Base-by-base conservation (phyloP, 345 rosid species). In the Brassica cretica region DNA sequence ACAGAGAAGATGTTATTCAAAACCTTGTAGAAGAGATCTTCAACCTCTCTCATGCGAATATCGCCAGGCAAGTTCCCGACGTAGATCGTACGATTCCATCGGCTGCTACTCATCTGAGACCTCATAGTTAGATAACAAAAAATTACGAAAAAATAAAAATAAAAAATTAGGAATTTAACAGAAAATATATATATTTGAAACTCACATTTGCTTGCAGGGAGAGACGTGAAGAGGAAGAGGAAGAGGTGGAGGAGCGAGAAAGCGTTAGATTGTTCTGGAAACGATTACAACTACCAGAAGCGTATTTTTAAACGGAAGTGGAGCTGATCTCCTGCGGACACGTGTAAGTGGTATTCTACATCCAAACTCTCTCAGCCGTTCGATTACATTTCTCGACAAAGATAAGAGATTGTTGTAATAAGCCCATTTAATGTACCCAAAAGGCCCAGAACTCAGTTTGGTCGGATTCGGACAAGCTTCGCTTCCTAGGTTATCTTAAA, bases 11-110 rank as follows among this genome's bases (percentile, higher is more conserved):
- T 27, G 30, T 21, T 24, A 5, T 4, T 53, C n/a, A 51, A 41
- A 61, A 95, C 99, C 94, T 95, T 95, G 82, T 83, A 85, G 77
- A 95, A 95, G 74, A 95, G 84, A 86, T 95, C 98, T 76, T 93
- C 96, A 8, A 95, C 91, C 80, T 93, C 99, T 72, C 91, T 80
- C 87, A 86, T 80, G 49, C 98, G 92, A 71, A 88, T 86, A 71
- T 95, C 99, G 2, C 97, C 98, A 1, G 98, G 98, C 11, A 95
- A 89, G 76, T 95, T 95, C n/a, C 99, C 98, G 1, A 91, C 99
- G 66, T 93, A 95, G 61, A 95, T 81, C 44, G 98, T 93, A 32
- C 98, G 80, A 83, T 88, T 91, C 73, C 94, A 90, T 7, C 96
- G 93, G 84, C 91, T 84, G 84, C 89, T 84, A 73, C 92, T 84